Evolutionary conservation across 129 eudicot species (phyloP).

Genomic region (Apium graveolens): DNA sequence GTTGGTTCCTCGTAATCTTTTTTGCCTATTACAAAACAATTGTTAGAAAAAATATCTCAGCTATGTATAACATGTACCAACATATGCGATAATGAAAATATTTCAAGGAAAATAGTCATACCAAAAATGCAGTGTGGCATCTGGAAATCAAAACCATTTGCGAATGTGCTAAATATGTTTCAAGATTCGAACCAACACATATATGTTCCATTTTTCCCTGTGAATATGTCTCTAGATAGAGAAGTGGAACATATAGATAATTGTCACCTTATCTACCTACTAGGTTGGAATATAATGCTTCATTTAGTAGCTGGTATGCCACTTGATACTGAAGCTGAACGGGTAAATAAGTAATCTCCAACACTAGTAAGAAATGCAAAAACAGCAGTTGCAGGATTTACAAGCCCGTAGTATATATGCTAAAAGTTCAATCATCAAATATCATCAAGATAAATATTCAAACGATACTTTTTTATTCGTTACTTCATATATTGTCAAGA

Average conservation of each 20-base stretch:
- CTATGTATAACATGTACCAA: neutral
- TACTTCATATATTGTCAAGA: neutral
- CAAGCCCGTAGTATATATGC: neutral
- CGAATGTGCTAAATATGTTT: neutral
- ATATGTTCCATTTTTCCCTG: no score
- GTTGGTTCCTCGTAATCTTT: neutral
- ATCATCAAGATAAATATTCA: neutral
- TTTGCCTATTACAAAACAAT: neutral
- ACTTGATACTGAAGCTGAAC: no score
- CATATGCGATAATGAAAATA: neutral
- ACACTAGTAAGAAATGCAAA: neutral
- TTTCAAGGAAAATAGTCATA: neutral
- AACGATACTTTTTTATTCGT: neutral
- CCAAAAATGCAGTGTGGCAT: neutral
- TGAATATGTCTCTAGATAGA: neutral
- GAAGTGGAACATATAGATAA: neutral
- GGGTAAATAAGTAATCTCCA: neutral
- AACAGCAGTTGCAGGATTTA: neutral
- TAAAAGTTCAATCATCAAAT: neutral
- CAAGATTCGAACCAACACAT: constrained; percentile 8
- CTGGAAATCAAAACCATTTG: constrained; percentile 3
- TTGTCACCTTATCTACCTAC: neutral
- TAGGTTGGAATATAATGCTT: neutral
- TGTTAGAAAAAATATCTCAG: neutral
- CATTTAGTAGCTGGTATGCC: neutral